Conservation (phyloP, 192 early-diverging fungal species). For the Linnemannia zychae region DNA sequence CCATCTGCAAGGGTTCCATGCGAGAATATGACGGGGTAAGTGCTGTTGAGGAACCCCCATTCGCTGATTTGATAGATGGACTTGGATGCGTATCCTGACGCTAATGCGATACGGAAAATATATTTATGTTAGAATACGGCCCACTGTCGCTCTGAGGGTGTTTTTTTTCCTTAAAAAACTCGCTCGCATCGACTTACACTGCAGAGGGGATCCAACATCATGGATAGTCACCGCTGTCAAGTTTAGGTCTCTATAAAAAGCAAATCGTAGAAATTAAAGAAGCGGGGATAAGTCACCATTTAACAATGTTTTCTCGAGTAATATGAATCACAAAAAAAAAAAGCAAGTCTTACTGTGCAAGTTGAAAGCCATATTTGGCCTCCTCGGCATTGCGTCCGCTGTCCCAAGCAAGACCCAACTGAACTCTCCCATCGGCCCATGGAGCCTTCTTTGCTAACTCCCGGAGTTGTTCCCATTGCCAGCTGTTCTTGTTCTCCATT, state of each 20-base stretch:
- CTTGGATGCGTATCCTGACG: neutral
- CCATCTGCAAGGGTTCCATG: neutral
- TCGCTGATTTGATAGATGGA: conserved; percentile 4
- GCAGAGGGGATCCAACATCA: too few relatives aligned
- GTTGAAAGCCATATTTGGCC: neutral
- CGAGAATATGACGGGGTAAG: conserved; percentile 3
- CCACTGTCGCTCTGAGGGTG: too few relatives aligned
- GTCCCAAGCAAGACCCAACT: conserved; percentile 13
- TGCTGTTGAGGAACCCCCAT: conserved; percentile 1
- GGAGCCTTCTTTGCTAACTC: conserved; percentile 11
- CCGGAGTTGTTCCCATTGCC: neutral
- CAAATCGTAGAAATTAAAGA: too few relatives aligned
- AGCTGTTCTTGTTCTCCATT: neutral
- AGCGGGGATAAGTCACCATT: too few relatives aligned
- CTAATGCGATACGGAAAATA: neutral
- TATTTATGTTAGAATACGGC: too few relatives aligned
- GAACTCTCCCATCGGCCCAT: conserved; percentile 4
- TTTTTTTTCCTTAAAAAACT: too few relatives aligned
- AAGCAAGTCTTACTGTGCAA: too few relatives aligned
- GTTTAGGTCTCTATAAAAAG: too few relatives aligned
- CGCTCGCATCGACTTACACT: too few relatives aligned
- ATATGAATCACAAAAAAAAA: too few relatives aligned
- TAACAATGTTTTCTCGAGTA: too few relatives aligned
- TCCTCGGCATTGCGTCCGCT: neutral
- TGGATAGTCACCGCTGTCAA: too few relatives aligned